Evolutionary conservation across 176 grass and related monocot genomes (phyloP), one percentile per base, ranked within the genome.

Genomic region (Poa pratensis): DNA sequence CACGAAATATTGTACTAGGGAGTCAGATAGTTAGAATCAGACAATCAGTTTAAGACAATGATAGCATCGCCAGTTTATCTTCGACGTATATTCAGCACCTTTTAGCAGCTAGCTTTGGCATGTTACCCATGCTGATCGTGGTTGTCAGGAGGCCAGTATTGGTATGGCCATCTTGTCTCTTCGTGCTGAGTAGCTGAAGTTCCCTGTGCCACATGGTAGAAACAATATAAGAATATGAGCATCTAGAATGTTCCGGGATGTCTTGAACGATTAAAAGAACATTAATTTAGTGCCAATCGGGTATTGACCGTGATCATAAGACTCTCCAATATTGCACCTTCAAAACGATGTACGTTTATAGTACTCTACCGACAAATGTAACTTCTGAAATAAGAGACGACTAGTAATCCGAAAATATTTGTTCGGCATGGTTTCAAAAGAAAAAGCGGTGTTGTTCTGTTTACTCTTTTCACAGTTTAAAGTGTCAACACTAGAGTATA

Each of bases 101-200:
- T 50, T 50, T 51, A 51, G 4, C 49, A 51, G 14, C 49, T 51
- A 51, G 49, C 49, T 32, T 14, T 59, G 4, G 12, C 34, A 62
- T 54, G 69, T 13, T 69, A 90, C 58, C 90, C 80, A 90, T 91
- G 94, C 67, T 89, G 91, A 89, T 90, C 77, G 82, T 79, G 80
- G 40, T 87, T 90, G 80, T 94, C 92, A 86, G 88, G 92, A 76
- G 92, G 87, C 92, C 92, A 90, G 90, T 87, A 83, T 60, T 82
- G 59, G 54, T 94, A 90, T 76, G 73, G 83, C 86, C 80, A 88
- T 83, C 85, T 73, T 82, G 75, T 54, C 83, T 94, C 90, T 87
- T 88, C 87, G 37, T 80, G 64, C 15, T 90, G 88, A 76, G 66
- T 82, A 85, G 89, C 49, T 87, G 88, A 90, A 80, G 80, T 42